A percentile compares a stretch with the other conserved stretches of the same genome.
phyloP scores from a whole-genome alignment of 1,284 basidiomycete genomes.

The Tilletia horrida region DNA sequence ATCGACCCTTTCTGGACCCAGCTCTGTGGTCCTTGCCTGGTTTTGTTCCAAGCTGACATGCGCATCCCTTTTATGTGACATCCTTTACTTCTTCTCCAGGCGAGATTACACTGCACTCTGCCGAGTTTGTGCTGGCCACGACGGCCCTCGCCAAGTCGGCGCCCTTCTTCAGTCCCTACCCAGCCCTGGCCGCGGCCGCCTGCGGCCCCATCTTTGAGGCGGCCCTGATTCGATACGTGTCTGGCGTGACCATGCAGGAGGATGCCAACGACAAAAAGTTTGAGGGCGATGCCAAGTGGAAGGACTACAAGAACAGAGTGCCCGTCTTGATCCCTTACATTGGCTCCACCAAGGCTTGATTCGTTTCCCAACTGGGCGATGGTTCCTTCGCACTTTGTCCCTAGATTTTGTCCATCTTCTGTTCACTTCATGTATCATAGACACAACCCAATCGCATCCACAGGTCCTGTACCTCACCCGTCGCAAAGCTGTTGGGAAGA shows the following conservation, averaged over 20 bases:
- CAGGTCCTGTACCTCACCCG: no score
- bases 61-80: no score
- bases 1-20: no score
- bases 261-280: slow-evolving; percentile 65
- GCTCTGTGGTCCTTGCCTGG: no score
- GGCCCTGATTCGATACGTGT: slow-evolving; percentile 58
- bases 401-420: no score
- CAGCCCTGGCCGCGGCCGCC: slow-evolving; percentile 58
- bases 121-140: slow-evolving; percentile 63
- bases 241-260: slow-evolving; percentile 71
- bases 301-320: slow-evolving; percentile 64
- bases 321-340: slow-evolving; percentile 45
- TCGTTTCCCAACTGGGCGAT: no score
- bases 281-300: slow-evolving; percentile 65
- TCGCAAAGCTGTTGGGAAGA: no score
- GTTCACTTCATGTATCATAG: no score
- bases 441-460: no score
- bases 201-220: slow-evolving; percentile 69
- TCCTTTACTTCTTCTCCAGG: no score
- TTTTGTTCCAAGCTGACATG: no score
- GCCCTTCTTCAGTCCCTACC: slow-evolving; percentile 57
- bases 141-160: slow-evolving; percentile 28
- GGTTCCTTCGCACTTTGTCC: no score
- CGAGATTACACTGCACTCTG: slow-evolving; percentile 71
- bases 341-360: slow-evolving; percentile 26